Base-by-base conservation (phyloP, 805 yeast genomes). In the Aciculoconidium aculeatum region DNA sequence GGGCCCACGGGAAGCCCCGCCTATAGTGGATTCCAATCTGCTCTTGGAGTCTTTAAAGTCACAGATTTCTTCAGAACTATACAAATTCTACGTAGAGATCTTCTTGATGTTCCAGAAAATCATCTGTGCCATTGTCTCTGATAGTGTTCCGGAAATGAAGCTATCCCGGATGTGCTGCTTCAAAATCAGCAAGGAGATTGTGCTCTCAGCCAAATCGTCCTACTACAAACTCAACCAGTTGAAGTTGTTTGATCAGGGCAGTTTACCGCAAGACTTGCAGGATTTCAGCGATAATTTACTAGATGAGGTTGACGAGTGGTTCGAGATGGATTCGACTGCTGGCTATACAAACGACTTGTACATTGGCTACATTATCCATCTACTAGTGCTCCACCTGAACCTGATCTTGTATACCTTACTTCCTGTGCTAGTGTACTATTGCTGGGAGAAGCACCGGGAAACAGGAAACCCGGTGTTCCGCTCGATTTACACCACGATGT, bases 361-460 rank as follows among this genome's bases (percentile, higher is more conserved):
- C 9, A 21, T 53, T 3, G 67, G 67, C 2, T 63, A 63, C 34
- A 27, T 62, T 9, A 24, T 57, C 4, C 63, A 60, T 25, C 31
- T 62, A 12, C 28, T 61, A 5, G 52, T 52, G n/a, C 40, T 61
- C 31, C 49, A 61, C 29, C 65, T 56, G 63, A 41, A 47, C 9
- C 42, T 35, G 35, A 36, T 49, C 9, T 36, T 61, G 15, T 62
- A 48, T 35, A 25, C 53, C 21, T 40, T 63, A 16, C 39, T 60
- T 3, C 69, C 68, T 1, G 48, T 51, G 1, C 33, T 61, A 3
- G 40, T 60, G 2, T 66, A 62, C 26, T 62, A 67, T 68, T 12
- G 24, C 8, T 31, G 30, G 30, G 34, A 31, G 18, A 21, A 22
- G 20, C 21, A 27, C 10, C 7, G 3, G 7, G 16, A 23, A 13